Evolutionary conservation across 164 flowering plant genomes (phyloP), one percentile per base, ranked within the genome.

Genomic region (Vitis rotundifolia): DNA sequence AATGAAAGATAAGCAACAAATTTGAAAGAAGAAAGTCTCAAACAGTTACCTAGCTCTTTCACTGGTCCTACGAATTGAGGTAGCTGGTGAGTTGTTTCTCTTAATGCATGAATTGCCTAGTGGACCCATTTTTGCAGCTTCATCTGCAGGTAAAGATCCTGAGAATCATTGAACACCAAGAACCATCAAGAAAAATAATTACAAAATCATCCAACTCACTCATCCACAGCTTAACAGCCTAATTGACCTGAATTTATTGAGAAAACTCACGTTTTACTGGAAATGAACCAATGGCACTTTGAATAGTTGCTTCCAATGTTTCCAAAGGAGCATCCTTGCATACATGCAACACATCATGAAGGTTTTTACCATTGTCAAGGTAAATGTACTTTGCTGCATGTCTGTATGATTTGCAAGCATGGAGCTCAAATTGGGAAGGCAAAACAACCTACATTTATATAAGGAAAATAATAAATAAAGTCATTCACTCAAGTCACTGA

Each of bases 361-460:
- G 76, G 64, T 86, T 86, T 76, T 72, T 83, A 29, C 92, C 92
- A 79, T 88, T 88, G 60, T 85, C 87, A 59, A 88, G 77, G 72
- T 80, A 85, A 48, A 86, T 86, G 68, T 88, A 85, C 61, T 85
- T 79, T 50, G 84, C 76, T 28, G 88, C 88, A 44, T 87, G 83
- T 72, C 77, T 87, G 72, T 86, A 85, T 53, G 67, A 63, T 61
- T 82, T 82, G 65, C 84, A 70, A 61, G 90, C 92, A 79, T 88
- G 92, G 66, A 81, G 79, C 83, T 86, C 90, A 70, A 88, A 88
- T 62, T 80, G 73, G 61, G 90, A 76, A 56, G 87, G 87, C 3
- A 86, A 75, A 50, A 88, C 74, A 64, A 88, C 86, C 92, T 88
- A 73, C 61, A 73, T 54, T 15, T 8, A 26, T 6, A 6, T 9